Evolutionary conservation across 805 yeast genomes (phyloP), one percentile per base, ranked within the genome.

Genomic region (Wickerhamiella kurtzmanii): DNA sequence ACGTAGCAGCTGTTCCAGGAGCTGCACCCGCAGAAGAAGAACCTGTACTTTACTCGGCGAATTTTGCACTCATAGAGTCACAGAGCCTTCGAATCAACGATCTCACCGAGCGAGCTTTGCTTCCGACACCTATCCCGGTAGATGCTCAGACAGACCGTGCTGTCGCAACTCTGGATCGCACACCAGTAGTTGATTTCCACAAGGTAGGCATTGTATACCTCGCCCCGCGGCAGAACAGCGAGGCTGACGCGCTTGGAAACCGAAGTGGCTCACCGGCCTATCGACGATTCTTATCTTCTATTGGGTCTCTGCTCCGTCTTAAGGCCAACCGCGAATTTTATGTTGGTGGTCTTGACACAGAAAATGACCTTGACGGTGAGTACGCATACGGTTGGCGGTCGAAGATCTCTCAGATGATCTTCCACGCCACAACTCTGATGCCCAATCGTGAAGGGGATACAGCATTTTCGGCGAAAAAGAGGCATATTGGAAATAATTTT

Each of bases 401-500:
- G 52, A 77, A 80, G 58, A 74, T 75, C 32, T 69, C 77, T 1
- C 95, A 85, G 56, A 64, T 84, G 38, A 73, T 84, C 8, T 86
- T 76, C 61, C 95, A 86, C 60, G 74, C 83, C 8, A 79, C 87
- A 2, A 83, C 95, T 0, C 62, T 86, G 72, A 86, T 86, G 94
- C 86, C 88, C 2, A 58, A 59, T 17, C 61, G 63, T 3, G 55
- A 53, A 17, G 67, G 71, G 44, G 81, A 79, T 52, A 58, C 61
- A 3, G 56, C 58, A 16, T 67, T 63, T 22, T 71, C 78, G 15
- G 59, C 71, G 60, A 86, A 85, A 63, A 86, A 86, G 62, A 66
- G 87, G 47, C 96, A 86, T 60, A 81, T 86, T 52, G 96, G 96
- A 5, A 86, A 86, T 64, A 75, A 85, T 59, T 79, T 77, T 60